phyloP scores from a whole-genome alignment of 2,329 filamentous ascomycete genomes.

The Metarhizium robertsii region DNA sequence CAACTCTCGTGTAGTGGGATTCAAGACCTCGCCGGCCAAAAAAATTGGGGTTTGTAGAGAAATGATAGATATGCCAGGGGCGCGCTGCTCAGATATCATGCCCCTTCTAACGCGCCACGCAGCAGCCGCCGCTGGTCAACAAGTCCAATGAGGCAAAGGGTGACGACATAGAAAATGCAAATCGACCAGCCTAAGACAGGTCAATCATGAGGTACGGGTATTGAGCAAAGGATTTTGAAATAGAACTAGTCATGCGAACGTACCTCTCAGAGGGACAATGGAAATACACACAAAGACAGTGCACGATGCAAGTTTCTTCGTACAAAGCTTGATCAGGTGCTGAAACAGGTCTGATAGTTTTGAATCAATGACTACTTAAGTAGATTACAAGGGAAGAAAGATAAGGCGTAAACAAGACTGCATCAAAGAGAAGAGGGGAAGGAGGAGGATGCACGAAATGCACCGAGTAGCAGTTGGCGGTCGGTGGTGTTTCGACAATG shows the following conservation, averaged over 20 bases:
- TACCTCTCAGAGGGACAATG: neutral
- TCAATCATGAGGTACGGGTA: neutral
- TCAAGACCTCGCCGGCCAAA: neutral
- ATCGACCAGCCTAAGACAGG: neutral
- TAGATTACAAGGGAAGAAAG: slow-evolving; percentile 8
- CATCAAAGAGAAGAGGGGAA: slow-evolving; percentile 8
- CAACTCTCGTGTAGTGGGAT: neutral
- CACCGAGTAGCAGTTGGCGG: neutral
- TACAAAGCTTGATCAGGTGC: neutral
- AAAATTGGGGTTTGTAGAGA: neutral
- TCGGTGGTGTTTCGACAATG: neutral
- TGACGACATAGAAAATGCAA: neutral
- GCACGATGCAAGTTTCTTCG: neutral
- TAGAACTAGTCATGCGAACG: neutral
- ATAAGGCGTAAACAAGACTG: neutral
- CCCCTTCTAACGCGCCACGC: neutral
- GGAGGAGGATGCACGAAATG: slow-evolving; percentile 8
- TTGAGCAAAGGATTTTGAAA: neutral
- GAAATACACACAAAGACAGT: neutral
- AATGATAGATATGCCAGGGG: neutral
- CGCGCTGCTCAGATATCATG: neutral
- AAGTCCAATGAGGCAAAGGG: neutral
- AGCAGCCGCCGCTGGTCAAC: neutral
- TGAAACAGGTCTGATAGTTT: neutral
- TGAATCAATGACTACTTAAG: neutral